Percentiles rank a stretch among this genome's conserved stretches.
Conservation (phyloP, 352 stramenopile genomes). For the Globisporangium solare region DNA sequence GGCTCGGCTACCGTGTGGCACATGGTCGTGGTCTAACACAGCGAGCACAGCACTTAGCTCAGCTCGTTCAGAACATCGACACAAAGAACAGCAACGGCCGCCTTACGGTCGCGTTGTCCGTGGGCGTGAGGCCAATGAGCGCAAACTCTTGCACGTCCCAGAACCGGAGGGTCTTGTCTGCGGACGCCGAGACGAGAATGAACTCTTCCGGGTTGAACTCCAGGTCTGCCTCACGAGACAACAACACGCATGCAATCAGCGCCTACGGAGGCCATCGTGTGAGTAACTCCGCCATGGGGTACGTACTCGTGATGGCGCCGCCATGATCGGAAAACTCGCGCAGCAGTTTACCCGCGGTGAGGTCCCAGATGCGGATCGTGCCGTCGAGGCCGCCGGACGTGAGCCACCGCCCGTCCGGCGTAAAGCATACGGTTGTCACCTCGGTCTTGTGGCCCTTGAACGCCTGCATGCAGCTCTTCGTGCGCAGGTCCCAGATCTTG, state of each 20-base stretch:
- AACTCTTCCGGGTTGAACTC: conserved; percentile 87
- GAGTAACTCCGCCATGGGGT: background rate
- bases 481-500: conserved; percentile 84
- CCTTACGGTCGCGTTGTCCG: conserved; percentile 64
- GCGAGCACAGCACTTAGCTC: background rate
- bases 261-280: background rate
- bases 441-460: conserved; percentile 80
- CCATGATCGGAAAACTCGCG: conserved; percentile 72
- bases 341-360: conserved; percentile 72
- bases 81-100: no score
- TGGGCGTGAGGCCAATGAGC: conserved; percentile 74
- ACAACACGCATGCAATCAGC: background rate
- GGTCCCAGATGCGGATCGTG: conserved; percentile 82
- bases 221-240: conserved; percentile 20
- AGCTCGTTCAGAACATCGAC: no score
- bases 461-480: conserved; percentile 84
- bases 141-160: conserved; percentile 85
- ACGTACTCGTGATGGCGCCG: conserved; percentile 56
- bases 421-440: conserved; percentile 76
- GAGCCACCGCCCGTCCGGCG: conserved; percentile 77
- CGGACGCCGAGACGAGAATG: conserved; percentile 73
- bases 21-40: conserved; percentile 67
- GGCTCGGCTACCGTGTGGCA: conserved; percentile 73
- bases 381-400: conserved; percentile 71
- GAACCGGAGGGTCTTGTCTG: conserved; percentile 76